These are phyloP conservation scores for Colletotrichum sp. DNA, from an alignment of 2,329 filamentous ascomycete genomes.

Conservation along the genomic window DNA sequence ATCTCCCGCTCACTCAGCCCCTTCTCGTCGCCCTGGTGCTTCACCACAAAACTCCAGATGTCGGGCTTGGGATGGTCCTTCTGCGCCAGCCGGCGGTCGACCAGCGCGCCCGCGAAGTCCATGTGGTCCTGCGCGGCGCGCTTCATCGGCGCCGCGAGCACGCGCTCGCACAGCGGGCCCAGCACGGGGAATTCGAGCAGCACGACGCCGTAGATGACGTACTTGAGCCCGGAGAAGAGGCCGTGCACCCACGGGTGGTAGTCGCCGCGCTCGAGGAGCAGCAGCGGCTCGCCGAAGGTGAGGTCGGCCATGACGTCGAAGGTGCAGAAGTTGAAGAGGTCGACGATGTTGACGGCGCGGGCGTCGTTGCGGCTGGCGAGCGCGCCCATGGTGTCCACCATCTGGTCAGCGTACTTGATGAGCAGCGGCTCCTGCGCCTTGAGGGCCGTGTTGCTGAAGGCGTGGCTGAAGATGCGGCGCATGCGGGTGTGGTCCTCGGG, in stretches of 20 bases:
- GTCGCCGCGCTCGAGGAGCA: constrained; percentile 25
- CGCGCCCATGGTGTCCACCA: constrained; percentile 37
- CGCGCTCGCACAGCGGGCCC: constrained; percentile 1
- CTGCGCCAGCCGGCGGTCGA: not conserved
- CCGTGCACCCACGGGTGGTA: constrained; percentile 30
- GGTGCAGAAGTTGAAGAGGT: constrained; percentile 28
- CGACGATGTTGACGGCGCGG: constrained; percentile 1
- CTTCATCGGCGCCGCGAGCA: constrained; percentile 3
- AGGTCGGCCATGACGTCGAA: constrained; percentile 36
- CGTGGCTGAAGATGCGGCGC: constrained; percentile 23
- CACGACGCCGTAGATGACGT: constrained; percentile 6
- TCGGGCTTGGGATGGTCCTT: constrained; percentile 6
- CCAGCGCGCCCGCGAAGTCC: not conserved
- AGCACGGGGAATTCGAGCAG: constrained; percentile 11
- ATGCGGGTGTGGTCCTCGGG: constrained; percentile 12
- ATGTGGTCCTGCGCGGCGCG: constrained; percentile 11
- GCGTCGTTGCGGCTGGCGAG: constrained; percentile 2
- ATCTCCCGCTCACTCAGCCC: not conserved
- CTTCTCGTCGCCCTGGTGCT: not conserved
- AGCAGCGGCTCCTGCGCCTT: constrained; percentile 31
- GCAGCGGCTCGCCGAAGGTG: constrained; percentile 32
- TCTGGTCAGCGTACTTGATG: constrained; percentile 40
- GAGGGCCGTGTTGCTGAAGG: constrained; percentile 28
- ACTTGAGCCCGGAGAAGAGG: constrained; percentile 23
- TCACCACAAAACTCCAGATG: constrained; percentile 17